These are phyloP conservation scores for Parsonsia alboflavescens DNA, from an alignment of 257 asterid species.

Conservation along the genomic window DNA sequence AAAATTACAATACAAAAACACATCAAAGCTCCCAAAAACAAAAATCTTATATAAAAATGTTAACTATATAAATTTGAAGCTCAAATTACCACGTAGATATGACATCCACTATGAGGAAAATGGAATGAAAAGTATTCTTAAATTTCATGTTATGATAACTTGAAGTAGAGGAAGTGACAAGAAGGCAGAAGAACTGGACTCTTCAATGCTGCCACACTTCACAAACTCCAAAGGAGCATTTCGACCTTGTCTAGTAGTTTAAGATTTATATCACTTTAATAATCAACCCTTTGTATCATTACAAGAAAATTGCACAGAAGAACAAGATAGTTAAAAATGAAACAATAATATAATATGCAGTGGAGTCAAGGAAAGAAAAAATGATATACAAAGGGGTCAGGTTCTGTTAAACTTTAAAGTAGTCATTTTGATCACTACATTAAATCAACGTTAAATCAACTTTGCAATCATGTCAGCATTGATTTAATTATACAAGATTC, in stretches of 20 bases:
- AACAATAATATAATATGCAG: background rate
- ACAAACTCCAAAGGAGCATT: background rate
- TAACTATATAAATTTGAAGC: background rate
- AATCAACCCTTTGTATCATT: no score
- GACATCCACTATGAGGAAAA: background rate
- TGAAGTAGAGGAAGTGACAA: background rate
- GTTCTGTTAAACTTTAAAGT: background rate
- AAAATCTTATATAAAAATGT: background rate
- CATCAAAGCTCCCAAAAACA: background rate
- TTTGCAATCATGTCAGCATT: background rate
- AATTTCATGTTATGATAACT: background rate
- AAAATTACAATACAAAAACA: background rate
- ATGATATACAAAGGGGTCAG: background rate
- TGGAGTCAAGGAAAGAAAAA: background rate
- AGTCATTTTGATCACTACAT: constrained; percentile 1
- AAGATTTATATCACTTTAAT: background rate
- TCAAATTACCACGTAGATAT: background rate
- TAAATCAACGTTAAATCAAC: background rate
- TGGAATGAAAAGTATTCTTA: no score
- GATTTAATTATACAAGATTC: background rate
- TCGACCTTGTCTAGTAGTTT: background rate
- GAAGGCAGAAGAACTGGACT: background rate
- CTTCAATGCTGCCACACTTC: background rate
- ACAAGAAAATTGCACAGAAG: background rate
- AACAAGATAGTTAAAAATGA: background rate